Base-by-base conservation (phyloP, 192 early-diverging fungal species). In the Umbelopsis vinacea region DNA sequence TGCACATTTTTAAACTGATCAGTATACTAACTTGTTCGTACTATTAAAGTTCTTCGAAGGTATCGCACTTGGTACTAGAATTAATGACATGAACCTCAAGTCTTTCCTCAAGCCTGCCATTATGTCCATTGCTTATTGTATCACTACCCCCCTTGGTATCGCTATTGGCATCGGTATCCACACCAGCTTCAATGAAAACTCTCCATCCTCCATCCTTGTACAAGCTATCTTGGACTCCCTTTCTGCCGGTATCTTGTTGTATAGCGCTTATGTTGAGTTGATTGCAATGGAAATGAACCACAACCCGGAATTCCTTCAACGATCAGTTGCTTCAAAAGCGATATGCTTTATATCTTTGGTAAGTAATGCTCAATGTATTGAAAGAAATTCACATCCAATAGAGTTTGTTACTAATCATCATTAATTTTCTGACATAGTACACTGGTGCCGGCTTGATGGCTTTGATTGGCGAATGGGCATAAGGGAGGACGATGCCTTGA, bases 111-210 rank as follows among this genome's bases (percentile, higher is more conserved):
- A 81, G 37, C 74, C 87, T 5, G n/a, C 79, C 0, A 9, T 82
- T 17, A 87, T 86, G 71, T 85, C 86, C 15, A 50, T 80, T 0
- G 37, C 81, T 15, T 95, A 90, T 75, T 82, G 88, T 29, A 63
- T 96, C 8, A 90, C 88, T n/a, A 95, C 93, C 6, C 94, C 94
- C 2, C 40, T 95, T 15, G 94, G 94, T 66, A 83, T 93, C 48
- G 83, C 85, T 22, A 90, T 95, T 69, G 94, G 94, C 46, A 88
- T 95, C 73, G 90, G 86, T n/a, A 77, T 95, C 33, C 85, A 83
- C 46, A 75, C 83, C 54, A 83, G 84, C 22, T 94, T 89, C 79
- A 86, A 88, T 57, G 78, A 82, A 3, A 87, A 89, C 69, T 88
- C 87, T 50, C 80, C 84, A 8, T 70, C 83, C 4, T 75, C 87